Evolutionary conservation across 1,139 yeast genomes (phyloP).

Genomic region (Candida albicans): DNA sequence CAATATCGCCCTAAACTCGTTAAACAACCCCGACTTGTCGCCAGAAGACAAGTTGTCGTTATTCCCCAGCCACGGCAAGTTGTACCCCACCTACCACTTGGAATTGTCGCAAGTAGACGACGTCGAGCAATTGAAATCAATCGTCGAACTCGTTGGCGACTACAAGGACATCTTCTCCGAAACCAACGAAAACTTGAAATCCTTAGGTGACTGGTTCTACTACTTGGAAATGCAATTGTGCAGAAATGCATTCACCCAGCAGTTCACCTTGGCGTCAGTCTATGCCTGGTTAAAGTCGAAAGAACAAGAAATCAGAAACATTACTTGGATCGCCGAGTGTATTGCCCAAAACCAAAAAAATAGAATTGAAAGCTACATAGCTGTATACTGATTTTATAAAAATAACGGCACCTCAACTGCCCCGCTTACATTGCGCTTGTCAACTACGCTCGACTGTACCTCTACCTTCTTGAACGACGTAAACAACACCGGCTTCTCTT

Average conservation of each 20-base stretch:
- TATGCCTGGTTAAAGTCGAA: slow-evolving; percentile 97
- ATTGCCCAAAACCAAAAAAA: slow-evolving; percentile 85
- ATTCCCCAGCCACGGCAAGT: slow-evolving; percentile 77
- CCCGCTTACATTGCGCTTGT: slow-evolving; percentile 34
- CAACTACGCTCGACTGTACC: slow-evolving; percentile 1
- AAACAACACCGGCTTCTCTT: slow-evolving; percentile 1
- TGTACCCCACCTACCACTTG: slow-evolving; percentile 73
- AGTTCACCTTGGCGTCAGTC: slow-evolving; percentile 83
- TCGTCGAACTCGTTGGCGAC: slow-evolving; percentile 73
- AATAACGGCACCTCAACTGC: slow-evolving; percentile 44
- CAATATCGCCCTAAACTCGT: slow-evolving; percentile 86
- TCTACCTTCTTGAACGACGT: slow-evolving; percentile 11
- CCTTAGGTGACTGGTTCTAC: slow-evolving; percentile 91
- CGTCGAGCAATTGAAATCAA: slow-evolving; percentile 73
- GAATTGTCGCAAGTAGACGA: slow-evolving; percentile 79
- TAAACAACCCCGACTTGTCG: slow-evolving; percentile 72
- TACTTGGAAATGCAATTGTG: slow-evolving; percentile 89
- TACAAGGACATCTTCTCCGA: slow-evolving; percentile 72
- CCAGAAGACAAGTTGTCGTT: slow-evolving; percentile 67
- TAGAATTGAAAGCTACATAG: slow-evolving; percentile 73
- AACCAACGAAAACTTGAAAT: slow-evolving; percentile 43
- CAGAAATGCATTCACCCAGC: slow-evolving; percentile 93
- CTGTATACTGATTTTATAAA: slow-evolving; percentile 53
- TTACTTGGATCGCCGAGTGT: slow-evolving; percentile 99
- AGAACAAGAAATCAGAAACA: slow-evolving; percentile 95